A percentile compares a stretch with the other conserved stretches of the same genome.
These are phyloP conservation scores for Penicillium crustosum DNA, from an alignment of 2,329 filamentous ascomycete genomes.

Conservation along the genomic window DNA sequence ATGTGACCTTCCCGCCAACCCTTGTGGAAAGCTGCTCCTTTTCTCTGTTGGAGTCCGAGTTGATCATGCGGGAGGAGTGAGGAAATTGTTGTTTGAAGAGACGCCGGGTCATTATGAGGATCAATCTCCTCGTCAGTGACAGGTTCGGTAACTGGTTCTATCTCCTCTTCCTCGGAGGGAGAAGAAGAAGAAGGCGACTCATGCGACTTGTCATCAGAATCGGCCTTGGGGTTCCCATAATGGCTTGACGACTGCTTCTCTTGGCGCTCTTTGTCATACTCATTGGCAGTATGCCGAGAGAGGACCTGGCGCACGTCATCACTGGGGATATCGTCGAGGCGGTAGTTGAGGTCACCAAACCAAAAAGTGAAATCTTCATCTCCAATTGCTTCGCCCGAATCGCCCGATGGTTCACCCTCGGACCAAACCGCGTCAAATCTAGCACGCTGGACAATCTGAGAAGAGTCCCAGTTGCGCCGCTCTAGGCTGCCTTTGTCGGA, in stretches of 20 bases:
- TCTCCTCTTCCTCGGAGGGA: slow-evolving; percentile 7
- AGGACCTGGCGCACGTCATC: slow-evolving; percentile 85
- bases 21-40: slow-evolving; percentile 80
- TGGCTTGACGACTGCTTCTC: slow-evolving; percentile 21
- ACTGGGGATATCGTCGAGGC: slow-evolving; percentile 81
- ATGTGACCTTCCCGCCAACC: slow-evolving; percentile 91
- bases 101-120: slow-evolving; percentile 74
- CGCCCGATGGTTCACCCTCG: slow-evolving; percentile 61
- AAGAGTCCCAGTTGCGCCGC: slow-evolving; percentile 83
- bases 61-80: slow-evolving; percentile 91
- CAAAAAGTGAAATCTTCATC: slow-evolving; percentile 94
- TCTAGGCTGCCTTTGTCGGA: slow-evolving; percentile 75
- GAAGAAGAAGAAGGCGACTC: slow-evolving; percentile 7
- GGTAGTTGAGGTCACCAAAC: slow-evolving; percentile 95
- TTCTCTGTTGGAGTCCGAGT: slow-evolving; percentile 69
- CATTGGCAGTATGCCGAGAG: slow-evolving; percentile 75
- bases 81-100: slow-evolving; percentile 81
- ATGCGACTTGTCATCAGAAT: slow-evolving; percentile 4
- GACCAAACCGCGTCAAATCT: slow-evolving; percentile 74
- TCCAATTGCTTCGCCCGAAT: slow-evolving; percentile 63
- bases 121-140: slow-evolving; percentile 65
- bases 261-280: slow-evolving; percentile 62
- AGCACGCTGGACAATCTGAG: slow-evolving; percentile 72
- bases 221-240: neutral
- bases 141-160: slow-evolving; percentile 42